Evolutionary conservation across 805 yeast genomes (phyloP).

Genomic region (Metschnikowia shivogae): DNA sequence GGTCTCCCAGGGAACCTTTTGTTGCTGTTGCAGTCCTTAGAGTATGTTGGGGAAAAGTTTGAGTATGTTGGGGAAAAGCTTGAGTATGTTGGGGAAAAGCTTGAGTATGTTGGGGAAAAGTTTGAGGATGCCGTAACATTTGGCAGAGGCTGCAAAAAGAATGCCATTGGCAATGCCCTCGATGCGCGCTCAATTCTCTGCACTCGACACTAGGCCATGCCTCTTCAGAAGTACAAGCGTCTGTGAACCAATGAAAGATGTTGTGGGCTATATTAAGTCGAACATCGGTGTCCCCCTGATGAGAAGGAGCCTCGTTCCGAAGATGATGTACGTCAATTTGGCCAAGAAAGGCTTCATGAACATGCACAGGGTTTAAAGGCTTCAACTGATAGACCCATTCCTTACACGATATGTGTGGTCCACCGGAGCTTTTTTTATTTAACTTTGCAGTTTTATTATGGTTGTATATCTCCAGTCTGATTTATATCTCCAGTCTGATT

Average conservation of each 20-base stretch:
- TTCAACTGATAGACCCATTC: not conserved
- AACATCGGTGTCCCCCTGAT: not conserved
- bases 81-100: too few species aligned
- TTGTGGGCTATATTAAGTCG: not conserved
- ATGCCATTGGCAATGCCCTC: not conserved
- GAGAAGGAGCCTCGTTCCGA: not conserved
- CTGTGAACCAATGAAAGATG: not conserved
- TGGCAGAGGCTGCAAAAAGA: not conserved
- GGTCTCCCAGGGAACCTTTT: not conserved
- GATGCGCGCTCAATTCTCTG: not conserved
- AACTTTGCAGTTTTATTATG: too few species aligned
- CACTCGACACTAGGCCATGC: not conserved
- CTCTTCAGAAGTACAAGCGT: not conserved
- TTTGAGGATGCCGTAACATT: not conserved
- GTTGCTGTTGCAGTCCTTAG: slow-evolving; percentile 1
- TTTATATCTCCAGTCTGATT: too few species aligned
- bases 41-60: too few species aligned
- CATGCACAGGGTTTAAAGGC: not conserved
- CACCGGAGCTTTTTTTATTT: too few species aligned
- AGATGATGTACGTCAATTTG: not conserved
- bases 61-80: too few species aligned
- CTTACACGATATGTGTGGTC: not conserved
- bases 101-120: not conserved
- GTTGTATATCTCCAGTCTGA: too few species aligned
- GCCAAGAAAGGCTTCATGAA: not conserved